Evolutionary conservation across 2,329 filamentous ascomycete species (phyloP).

Genomic region (Penicillium hordei): DNA sequence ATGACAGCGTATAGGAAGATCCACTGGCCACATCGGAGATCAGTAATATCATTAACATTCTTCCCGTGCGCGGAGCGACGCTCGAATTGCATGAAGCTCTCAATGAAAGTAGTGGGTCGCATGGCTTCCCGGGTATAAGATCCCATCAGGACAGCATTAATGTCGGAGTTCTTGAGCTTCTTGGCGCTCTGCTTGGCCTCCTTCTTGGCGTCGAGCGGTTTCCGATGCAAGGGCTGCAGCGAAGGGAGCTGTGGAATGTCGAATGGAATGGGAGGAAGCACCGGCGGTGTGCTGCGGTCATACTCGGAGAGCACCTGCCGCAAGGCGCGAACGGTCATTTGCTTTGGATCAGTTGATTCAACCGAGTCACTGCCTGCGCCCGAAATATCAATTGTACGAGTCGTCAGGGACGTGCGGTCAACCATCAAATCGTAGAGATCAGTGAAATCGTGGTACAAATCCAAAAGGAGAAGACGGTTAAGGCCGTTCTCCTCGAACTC

Average conservation of each 20-base stretch:
- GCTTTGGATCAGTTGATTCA: conserved; percentile 46
- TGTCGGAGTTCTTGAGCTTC: conserved; percentile 75
- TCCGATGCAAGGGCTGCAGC: conserved; percentile 64
- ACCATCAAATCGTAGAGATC: conserved; percentile 85
- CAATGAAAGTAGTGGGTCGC: conserved; percentile 48
- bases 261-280: conserved; percentile 87
- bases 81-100: conserved; percentile 51
- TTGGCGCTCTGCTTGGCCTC: conserved; percentile 69
- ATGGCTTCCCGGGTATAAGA: conserved; percentile 77
- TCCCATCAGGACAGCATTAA: conserved; percentile 72
- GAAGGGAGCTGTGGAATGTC: conserved; percentile 78
- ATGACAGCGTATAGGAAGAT: conserved; percentile 53
- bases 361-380: conserved; percentile 50
- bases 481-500: conserved; percentile 80
- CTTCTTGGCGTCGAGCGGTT: conserved; percentile 68
- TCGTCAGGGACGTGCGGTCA: conserved; percentile 75
- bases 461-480: conserved; percentile 77
- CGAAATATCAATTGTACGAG: conserved; percentile 70
- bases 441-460: conserved; percentile 82
- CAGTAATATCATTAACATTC: conserved; percentile 46
- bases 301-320: conserved; percentile 82
- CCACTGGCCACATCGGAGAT: conserved; percentile 53
- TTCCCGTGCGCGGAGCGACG: conserved; percentile 46
- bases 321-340: conserved; percentile 67
- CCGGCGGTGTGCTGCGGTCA: conserved; percentile 83